Base-by-base conservation (phyloP, 495 filamentous ascomycete species). In the Amniculicola lignicola region DNA sequence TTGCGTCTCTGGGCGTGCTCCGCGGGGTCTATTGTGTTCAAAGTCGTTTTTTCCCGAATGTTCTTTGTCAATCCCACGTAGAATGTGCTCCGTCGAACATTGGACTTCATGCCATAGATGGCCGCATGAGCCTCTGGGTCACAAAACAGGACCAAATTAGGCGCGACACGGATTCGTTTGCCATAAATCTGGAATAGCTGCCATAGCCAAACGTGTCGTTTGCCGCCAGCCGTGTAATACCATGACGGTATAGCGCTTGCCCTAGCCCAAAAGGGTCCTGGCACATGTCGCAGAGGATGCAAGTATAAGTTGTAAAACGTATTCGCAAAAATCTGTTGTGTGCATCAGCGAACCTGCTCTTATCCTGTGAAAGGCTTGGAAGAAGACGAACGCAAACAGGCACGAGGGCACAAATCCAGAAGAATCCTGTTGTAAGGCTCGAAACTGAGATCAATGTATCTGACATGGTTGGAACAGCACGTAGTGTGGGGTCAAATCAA, bases 21-120 rank as follows among this genome's bases (percentile, higher is more conserved):
- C 11, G 45, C 63, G 9, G 51, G 31, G 27, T 72, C 66, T 0
- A 61, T 58, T 0, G 49, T 39, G 5, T 27, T 62, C 22, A 69
- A 10, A 0, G 64, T 68, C n/a, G 48, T 68, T 3, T 14, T 21
- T 0, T 61, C 64, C 1, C 53, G 4, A 5, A 46, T 50, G 35
- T 67, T 62, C 10, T 50, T 15, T 1, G 19, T 39, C 23, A 29
- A 61, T 16, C 43, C 57, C 9, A 25, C 35, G 49, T 72, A 73
- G 35, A 69, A 70, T 0, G 19, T 16, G 22, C 43, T 55, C 19
- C 63, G 56, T 15, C 47, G 46, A 6, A 66, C 64, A 23, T 74
- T 73, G 0, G 69, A 52, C 22, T 66, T 70, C 11, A 11, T 44
- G 23, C 59, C 42, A 47, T 72, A 72, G 23, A 71, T 72, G 4